Base-by-base conservation (phyloP, 2,329 filamentous ascomycete species). In the Xylariales sp. region DNA sequence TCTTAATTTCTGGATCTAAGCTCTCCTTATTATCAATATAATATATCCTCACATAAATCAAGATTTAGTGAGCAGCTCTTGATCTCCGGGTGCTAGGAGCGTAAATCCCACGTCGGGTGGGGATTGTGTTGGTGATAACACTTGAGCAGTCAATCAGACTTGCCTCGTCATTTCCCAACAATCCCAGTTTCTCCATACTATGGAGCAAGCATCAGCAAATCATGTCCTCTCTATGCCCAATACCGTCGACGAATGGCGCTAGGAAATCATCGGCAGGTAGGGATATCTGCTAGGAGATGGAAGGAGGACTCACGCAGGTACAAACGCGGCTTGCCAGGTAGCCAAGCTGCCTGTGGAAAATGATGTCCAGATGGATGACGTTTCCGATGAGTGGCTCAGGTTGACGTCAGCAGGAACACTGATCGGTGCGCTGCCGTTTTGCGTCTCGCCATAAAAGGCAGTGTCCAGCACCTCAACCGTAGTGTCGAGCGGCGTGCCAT, bases 171-270 rank as follows among this genome's bases (percentile, higher is more conserved):
- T 48, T 52, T 5, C 50, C 54, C 17, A 55, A 35, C 5, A 50
- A 17, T 23, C 44, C 44, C 37, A 57, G 14, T 40, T 56, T 56
- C 20, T 49, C 47, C 48, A 54, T 56, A 4, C 54, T 57, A 29
- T n/a, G 30, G 6, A 8, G 8, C 8, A 8, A 14, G 19, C 13
- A 11, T 27, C 33, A 12, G n/a, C 18, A 24, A 38, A 30, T 25
- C 7, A 21, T 12, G n/a, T n/a, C n/a, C n/a, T n/a, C n/a, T n/a
- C n/a, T n/a, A n/a, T n/a, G n/a, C n/a, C n/a, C n/a, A n/a, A n/a
- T n/a, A n/a, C n/a, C n/a, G n/a, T n/a, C n/a, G n/a, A n/a, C n/a
- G n/a, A n/a, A n/a, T n/a, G n/a, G n/a, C n/a, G n/a, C n/a, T n/a
- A n/a, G n/a, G n/a, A n/a, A n/a, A n/a, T n/a, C n/a, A n/a, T n/a